phyloP scores from a whole-genome alignment of 176 grass and related monocot genomes.

The Phyllostachys edulis region DNA sequence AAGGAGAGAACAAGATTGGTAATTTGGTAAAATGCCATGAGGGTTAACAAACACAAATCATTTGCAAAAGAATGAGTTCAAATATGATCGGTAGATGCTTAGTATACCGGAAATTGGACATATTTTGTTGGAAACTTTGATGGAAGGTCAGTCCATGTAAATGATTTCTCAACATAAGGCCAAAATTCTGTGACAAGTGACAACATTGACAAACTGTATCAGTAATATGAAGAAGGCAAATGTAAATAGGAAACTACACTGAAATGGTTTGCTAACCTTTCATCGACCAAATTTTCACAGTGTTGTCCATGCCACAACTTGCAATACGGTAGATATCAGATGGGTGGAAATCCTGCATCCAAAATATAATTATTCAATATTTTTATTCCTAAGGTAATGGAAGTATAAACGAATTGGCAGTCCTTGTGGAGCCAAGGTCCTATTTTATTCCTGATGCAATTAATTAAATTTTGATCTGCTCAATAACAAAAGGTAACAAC shows the following conservation, averaged over 20 bases:
- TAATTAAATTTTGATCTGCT: background rate
- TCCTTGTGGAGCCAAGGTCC: background rate
- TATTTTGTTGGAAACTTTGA: conserved; percentile 99
- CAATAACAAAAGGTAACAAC: background rate
- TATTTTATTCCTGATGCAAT: background rate
- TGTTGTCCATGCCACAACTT: conserved; percentile 99
- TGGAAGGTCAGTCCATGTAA: conserved; percentile 93
- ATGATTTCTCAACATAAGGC: conserved; percentile 96
- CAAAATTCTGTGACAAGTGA: conserved; percentile 64
- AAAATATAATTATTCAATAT: conserved; percentile 10
- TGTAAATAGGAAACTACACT: background rate
- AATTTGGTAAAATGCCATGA: conserved; percentile 9
- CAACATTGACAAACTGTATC: conserved; percentile 18
- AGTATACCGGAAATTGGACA: conserved; percentile 82
- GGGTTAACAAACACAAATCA: background rate
- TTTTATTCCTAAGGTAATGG: background rate
- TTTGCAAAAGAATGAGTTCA: conserved; percentile 9
- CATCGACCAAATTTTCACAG: conserved; percentile 98
- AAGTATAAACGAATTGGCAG: background rate
- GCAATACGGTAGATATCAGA: conserved; percentile 88
- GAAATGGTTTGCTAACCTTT: conserved; percentile 58
- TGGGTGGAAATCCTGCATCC: conserved; percentile 83
- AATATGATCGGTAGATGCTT: conserved; percentile 13
- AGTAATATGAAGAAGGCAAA: conserved; percentile 18
- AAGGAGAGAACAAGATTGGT: conserved; percentile 13